These are phyloP conservation scores for Ogataea minuta DNA, from an alignment of 805 yeast species.

Conservation along the genomic window DNA sequence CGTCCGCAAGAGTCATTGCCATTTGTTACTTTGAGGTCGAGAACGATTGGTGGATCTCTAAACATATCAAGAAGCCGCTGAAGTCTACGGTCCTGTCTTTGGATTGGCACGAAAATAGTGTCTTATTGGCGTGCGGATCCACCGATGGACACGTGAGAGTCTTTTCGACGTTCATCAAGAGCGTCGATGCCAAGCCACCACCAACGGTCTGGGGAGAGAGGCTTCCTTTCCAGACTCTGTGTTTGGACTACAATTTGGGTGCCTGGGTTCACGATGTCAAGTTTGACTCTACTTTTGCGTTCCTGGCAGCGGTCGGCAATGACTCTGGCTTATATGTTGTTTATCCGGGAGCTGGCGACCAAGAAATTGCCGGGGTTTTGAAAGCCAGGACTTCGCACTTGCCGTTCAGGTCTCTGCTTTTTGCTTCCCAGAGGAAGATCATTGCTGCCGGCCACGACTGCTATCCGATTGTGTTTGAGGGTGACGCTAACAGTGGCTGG, in stretches of 20 bases:
- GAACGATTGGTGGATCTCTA: slow-evolving; percentile 99
- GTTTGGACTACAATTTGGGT: slow-evolving; percentile 75
- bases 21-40: slow-evolving; percentile 94
- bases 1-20: slow-evolving; percentile 91
- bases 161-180: slow-evolving; percentile 84
- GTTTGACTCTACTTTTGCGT: slow-evolving; percentile 77
- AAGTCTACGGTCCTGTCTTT: slow-evolving; percentile 79
- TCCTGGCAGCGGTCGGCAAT: slow-evolving; percentile 79
- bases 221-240: slow-evolving; percentile 88
- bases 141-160: slow-evolving; percentile 92
- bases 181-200: slow-evolving; percentile 78
- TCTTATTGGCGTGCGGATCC: slow-evolving; percentile 84
- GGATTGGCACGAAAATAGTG: slow-evolving; percentile 93
- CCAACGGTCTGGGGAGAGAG: slow-evolving; percentile 91
- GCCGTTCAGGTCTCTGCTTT: slow-evolving; percentile 78
- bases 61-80: slow-evolving; percentile 94
- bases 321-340: slow-evolving; percentile 82
- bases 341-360: slow-evolving; percentile 61
- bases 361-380: slow-evolving; percentile 53
- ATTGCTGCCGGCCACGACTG: slow-evolving; percentile 92
- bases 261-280: slow-evolving; percentile 92
- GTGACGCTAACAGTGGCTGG: slow-evolving; percentile 63
- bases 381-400: slow-evolving; percentile 64
- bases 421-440: slow-evolving; percentile 62
- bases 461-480: slow-evolving; percentile 83